Evolutionary conservation across 2,329 filamentous ascomycete genomes (phyloP).

Genomic region (Colletotrichum musae): DNA sequence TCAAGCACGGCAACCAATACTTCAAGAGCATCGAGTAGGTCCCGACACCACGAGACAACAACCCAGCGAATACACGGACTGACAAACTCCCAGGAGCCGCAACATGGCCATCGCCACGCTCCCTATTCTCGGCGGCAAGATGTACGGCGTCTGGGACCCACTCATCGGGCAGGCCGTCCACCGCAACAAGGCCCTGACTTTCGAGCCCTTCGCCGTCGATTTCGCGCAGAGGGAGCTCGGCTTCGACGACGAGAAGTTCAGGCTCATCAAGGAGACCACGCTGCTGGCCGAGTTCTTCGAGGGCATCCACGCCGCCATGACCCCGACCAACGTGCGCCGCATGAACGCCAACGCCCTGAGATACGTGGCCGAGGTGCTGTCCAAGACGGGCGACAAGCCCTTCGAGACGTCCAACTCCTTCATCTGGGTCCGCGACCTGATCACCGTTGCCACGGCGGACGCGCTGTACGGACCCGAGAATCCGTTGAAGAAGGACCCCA

Average conservation of each 20-base stretch:
- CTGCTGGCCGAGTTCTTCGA: constrained; percentile 30
- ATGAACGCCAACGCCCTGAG: constrained; percentile 36
- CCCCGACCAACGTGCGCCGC: constrained; percentile 6
- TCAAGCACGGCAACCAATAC: constrained; percentile 55
- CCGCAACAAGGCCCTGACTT: constrained; percentile 56
- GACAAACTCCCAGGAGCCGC: constrained; percentile 42
- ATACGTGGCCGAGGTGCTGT: constrained; percentile 26
- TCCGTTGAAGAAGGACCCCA: constrained; percentile 52
- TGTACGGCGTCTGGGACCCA: constrained; percentile 61
- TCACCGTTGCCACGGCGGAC: constrained; percentile 55
- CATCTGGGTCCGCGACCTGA: constrained; percentile 53
- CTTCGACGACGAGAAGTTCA: constrained; percentile 49
- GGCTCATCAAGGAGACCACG: constrained; percentile 38
- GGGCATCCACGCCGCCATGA: constrained; percentile 25
- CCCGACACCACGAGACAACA: background rate
- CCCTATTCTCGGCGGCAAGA: constrained; percentile 58
- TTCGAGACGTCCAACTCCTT: constrained; percentile 50
- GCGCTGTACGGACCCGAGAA: constrained; percentile 61
- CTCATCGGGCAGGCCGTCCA: constrained; percentile 55
- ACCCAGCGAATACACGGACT: background rate
- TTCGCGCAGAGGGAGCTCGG: constrained; percentile 56
- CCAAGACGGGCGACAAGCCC: constrained; percentile 43
- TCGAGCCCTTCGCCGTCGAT: constrained; percentile 57
- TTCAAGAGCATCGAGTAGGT: constrained; percentile 55
- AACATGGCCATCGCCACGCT: constrained; percentile 57